Evolutionary conservation across 257 asterid genomes (phyloP), one percentile per base, ranked within the genome.

Genomic region (Euphrasia confusa): DNA sequence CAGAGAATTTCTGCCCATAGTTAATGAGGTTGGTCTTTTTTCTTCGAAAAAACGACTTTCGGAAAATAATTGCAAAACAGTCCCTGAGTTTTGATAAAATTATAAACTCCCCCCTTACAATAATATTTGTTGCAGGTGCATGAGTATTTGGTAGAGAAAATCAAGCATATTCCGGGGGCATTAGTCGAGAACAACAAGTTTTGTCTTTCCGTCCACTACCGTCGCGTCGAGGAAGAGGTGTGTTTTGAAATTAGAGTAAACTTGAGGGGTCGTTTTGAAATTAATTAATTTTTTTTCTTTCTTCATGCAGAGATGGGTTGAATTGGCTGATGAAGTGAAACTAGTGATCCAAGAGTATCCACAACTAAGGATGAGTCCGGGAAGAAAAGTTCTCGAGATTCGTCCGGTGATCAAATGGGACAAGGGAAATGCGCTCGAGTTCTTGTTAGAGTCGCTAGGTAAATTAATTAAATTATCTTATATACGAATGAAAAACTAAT

Each of bases 401-500:
- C 96, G 98, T 49, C 96, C 96, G 1, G 80, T 81, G 14, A 86
- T 88, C 27, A 82, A 85, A 73, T 91, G 98, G 98, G 80, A 91
- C 80, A 88, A 91, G 63, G 98, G 98, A 13, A 77, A 88, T 60
- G 96, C 96, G 54, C 78, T 91, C 4, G 95, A 91, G 35, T 91
- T 85, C 72, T 78, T 91, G 66, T 71, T 88, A 67, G 91, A 86
- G 61, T 82, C 96, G 13, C 68, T 86, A 61, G 89, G 85, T 74
- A 67, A 78, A 7, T 14, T 21, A 78, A 7, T 14, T 21, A 21
- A 21, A 21, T 0, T 45, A 45, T 10, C 5, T 45, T 39, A 39
- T 39, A 0, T 39, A 39, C 1, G 1, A 0, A 21, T 21, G 1
- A 0, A 21, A 21, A 21, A 21, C 24, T 21, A 21, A 21, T 0